A percentile compares a stretch with the other conserved stretches of the same genome.
Conservation (phyloP, 768 basidiomycete species). For the Chalciporus piperatus region DNA sequence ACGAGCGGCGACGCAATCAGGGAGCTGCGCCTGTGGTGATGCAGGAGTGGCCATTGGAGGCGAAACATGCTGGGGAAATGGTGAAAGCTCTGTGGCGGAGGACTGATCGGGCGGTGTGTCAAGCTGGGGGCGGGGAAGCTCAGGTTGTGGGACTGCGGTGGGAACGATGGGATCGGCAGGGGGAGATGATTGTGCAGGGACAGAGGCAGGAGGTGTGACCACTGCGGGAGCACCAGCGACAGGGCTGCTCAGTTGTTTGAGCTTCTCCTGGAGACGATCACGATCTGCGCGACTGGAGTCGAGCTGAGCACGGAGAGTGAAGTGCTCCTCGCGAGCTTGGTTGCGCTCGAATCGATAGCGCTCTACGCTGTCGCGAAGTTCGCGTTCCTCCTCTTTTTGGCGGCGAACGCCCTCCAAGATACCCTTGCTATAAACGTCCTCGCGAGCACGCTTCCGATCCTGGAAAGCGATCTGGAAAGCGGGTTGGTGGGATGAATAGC, state of each 20-base stretch:
- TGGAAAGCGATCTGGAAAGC: conserved; percentile 41
- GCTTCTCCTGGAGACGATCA: conserved; percentile 29
- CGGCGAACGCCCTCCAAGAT: conserved; percentile 39
- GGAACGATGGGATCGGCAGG: background rate
- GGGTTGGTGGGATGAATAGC: conserved; percentile 35
- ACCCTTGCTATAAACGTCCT: conserved; percentile 39
- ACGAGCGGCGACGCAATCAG: conserved; percentile 34
- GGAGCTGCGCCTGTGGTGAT: conserved; percentile 33
- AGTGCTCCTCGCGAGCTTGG: conserved; percentile 32
- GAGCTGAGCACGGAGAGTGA: conserved; percentile 33
- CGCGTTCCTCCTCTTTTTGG: conserved; percentile 38
- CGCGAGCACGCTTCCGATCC: conserved; percentile 38
- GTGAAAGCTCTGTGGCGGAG: conserved; percentile 14
- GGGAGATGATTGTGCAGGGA: conserved; percentile 6
- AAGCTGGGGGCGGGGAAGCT: conserved; percentile 6
- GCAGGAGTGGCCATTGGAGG: conserved; percentile 31
- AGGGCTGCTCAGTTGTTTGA: conserved; percentile 8
- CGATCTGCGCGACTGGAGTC: conserved; percentile 33
- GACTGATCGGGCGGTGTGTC: conserved; percentile 9
- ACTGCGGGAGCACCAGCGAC: conserved; percentile 6
- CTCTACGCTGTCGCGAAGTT: conserved; percentile 33
- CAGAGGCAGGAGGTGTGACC: conserved; percentile 4
- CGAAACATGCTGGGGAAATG: conserved; percentile 19
- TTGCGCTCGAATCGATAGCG: conserved; percentile 35
- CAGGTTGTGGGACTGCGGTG: background rate